Evolutionary conservation across 371 early-diverging fungal genomes (phyloP), one percentile per base, ranked within the genome.

Genomic region (Amoeboaphelidium protococcarum): DNA sequence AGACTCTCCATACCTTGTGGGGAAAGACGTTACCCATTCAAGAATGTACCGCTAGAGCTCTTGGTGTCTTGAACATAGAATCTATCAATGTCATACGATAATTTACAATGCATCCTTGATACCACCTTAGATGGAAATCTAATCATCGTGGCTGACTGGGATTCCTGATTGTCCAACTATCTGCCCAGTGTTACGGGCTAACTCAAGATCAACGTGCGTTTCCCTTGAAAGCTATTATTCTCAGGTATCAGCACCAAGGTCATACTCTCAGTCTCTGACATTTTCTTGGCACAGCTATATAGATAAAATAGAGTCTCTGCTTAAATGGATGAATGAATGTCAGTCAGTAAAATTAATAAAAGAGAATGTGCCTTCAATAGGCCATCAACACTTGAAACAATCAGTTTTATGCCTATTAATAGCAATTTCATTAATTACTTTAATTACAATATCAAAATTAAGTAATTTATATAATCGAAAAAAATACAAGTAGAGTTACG

Each of bases 41-140:
- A 26, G 46, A 62, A 64, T 12, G 65, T 64, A 1, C 65, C 65
- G 43, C 57, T 58, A 24, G 56, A 59, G 44, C 51, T 53, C 22
- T 51, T 53, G 6, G 61, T 62, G 45, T 64, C 62, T 52, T 53
- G 49, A 3, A 64, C 16, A 23, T 42, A 64, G 4, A 62, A 50
- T 31, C 16, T 31, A 16, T 31, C 16, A 16, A 10, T 31, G 10
- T 31, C 37, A 31, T 10, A 31, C 37, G 10, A 31, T 31, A 31
- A 31, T 16, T 31, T 31, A 10, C 10, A 6, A 31, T 31, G 37
- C 10, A 10, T 31, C 6, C 37, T 6, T 10, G 10, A 10, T 6
- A 31, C 37, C 6, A 31, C 37, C 37, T 31, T 31, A 31, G 37
- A 31, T 6, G 6, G 6, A 16, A 31, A 31, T 10, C 37, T 6